Conservation (phyloP, 352 stramenopile species). For the Globisporangium alternatum region DNA sequence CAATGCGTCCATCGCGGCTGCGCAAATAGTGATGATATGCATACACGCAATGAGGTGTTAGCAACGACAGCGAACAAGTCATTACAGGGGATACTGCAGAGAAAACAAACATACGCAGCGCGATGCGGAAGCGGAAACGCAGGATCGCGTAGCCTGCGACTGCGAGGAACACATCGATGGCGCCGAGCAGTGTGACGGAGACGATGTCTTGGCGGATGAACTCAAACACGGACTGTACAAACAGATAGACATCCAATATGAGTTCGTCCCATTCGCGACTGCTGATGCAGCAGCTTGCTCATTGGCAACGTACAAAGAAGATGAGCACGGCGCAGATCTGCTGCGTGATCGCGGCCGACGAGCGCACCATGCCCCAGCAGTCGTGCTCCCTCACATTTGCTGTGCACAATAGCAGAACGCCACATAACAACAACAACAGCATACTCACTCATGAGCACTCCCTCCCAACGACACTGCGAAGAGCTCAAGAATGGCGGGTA, state of each 20-base stretch:
- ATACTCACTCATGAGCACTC: neutral
- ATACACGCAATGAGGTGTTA: neutral
- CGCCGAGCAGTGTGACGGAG: constrained; percentile 50
- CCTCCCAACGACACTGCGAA: neutral
- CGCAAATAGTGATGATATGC: neutral
- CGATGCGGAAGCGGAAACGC: constrained; percentile 33
- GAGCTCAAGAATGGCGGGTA: constrained; percentile 17
- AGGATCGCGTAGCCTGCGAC: constrained; percentile 56
- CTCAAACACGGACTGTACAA: constrained; percentile 64
- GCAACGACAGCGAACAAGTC: too few relatives aligned
- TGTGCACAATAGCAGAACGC: constrained; percentile 14
- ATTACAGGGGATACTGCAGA: too few relatives aligned
- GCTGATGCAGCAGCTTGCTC: neutral
- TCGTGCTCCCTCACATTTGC: constrained; percentile 81
- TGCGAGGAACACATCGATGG: constrained; percentile 56
- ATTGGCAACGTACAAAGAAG: constrained; percentile 68
- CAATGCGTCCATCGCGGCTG: constrained; percentile 44
- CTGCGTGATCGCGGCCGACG: constrained; percentile 81
- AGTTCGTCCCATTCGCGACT: neutral
- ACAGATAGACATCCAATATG: neutral
- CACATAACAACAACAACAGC: neutral
- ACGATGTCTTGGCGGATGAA: constrained; percentile 57
- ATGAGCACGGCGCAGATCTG: constrained; percentile 87
- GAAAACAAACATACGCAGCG: constrained; percentile 30
- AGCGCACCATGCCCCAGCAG: constrained; percentile 84